phyloP scores from a whole-genome alignment of 306 rosid species.

The Hippophae gyantsensis region DNA sequence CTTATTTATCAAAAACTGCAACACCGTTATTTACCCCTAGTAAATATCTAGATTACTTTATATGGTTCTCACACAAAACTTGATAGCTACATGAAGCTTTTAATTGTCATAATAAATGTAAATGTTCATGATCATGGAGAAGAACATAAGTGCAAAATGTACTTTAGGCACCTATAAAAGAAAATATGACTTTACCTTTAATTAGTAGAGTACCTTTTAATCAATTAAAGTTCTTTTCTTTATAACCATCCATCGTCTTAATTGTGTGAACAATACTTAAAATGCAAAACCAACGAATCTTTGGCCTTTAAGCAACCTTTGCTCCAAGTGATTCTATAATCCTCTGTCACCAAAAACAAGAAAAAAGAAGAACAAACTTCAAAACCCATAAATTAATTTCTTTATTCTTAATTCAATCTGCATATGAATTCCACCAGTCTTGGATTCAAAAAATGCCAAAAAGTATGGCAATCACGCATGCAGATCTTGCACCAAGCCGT shows the following conservation, averaged over 20 bases:
- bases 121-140: too few species aligned
- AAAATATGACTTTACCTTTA: too few species aligned
- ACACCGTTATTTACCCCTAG: too few species aligned
- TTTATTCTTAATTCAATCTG: background rate
- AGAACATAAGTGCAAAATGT: too few species aligned
- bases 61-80: too few species aligned
- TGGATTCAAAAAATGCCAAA: slow-evolving; percentile 20
- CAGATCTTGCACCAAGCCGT: slow-evolving; percentile 69
- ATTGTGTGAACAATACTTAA: slow-evolving; percentile 29
- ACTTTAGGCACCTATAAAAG: too few species aligned
- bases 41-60: too few species aligned
- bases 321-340: slow-evolving; percentile 68
- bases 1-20: too few species aligned
- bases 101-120: too few species aligned
- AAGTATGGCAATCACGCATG: slow-evolving; percentile 73
- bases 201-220: too few species aligned
- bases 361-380: background rate
- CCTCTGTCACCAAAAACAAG: slow-evolving; percentile 15
- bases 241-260: slow-evolving; percentile 15
- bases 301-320: slow-evolving; percentile 77
- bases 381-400: background rate
- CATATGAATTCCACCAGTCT: slow-evolving; percentile 13
- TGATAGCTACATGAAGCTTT: too few species aligned
- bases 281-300: slow-evolving; percentile 44
- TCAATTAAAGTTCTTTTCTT: background rate